Base-by-base conservation (phyloP, 192 early-diverging fungal genomes). In the Funneliformis mosseae region DNA sequence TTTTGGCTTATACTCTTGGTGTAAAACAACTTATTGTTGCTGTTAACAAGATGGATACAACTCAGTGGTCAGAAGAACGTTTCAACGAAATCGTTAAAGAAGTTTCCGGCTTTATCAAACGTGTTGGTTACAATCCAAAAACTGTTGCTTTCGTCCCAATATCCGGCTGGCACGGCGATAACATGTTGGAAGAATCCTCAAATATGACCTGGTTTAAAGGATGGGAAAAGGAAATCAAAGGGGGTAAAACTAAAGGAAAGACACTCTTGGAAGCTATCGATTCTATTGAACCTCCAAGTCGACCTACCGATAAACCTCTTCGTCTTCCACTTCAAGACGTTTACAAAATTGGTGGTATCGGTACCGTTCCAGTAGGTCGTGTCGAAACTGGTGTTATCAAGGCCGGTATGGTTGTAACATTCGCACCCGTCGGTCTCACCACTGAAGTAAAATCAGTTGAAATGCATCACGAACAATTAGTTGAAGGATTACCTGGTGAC, bases 11-110 rank as follows among this genome's bases (percentile, higher is more conserved):
- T 95, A 96, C 95, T 86, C 95, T 99, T 81, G 97, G 97, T 93
- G 97, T 99, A 87, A 92, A 90, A 85, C 97, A 99, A 92, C 92
- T 99, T 87, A 96, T 99, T 80, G 96, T 99, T 82, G 96, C 95
- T 87, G 92, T 99, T 89, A 99, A 99, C 96, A 99, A 99, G 94
- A 99, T 99, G 96, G 97, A 99, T 93, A 91, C 97, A 87, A 93
- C 93, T n/a, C 92, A 93, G 94, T 99, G 93, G 92, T 93, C 91
- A 85, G 92, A 97, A 90, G 95, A 91, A 83, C 96, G 97, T 86
- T 98, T 93, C 93, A 89, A 92, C 81, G 97, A 97, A 90, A 97
- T 97, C 88, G 90, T 94, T 88, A 97, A 97, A 92, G 97, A 97
- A 88, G 92, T 97, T 77, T 90, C 93, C 85, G 88, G 87, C 88